These are phyloP conservation scores for Rhizophagus clarus DNA, from an alignment of 192 early-diverging fungal genomes.

Conservation along the genomic window DNA sequence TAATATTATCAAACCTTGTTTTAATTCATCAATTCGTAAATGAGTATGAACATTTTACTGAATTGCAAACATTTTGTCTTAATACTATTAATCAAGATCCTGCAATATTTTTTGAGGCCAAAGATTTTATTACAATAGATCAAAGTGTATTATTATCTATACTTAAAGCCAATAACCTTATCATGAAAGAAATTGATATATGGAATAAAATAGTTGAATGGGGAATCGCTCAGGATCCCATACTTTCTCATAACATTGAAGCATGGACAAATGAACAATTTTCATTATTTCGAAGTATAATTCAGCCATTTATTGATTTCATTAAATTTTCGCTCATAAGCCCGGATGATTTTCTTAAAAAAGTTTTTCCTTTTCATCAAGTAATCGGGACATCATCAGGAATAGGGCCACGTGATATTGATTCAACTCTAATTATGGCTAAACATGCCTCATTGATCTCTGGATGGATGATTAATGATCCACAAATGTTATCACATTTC, in stretches of 20 bases:
- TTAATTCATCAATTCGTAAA: background rate
- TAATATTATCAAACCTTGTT: background rate
- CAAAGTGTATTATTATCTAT: background rate
- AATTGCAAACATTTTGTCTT: background rate
- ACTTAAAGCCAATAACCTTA: background rate
- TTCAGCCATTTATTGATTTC: background rate
- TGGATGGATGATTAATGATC: background rate
- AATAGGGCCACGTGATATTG: background rate
- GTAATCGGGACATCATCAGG: background rate
- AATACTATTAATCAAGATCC: background rate
- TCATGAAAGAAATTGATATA: slow-evolving; percentile 13
- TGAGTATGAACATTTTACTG: background rate
- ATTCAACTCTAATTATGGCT: background rate
- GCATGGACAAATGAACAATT: background rate
- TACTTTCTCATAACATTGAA: background rate
- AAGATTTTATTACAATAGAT: slow-evolving; percentile 1
- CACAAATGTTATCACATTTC: background rate
- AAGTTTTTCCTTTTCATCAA: background rate
- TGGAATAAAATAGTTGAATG: slow-evolving; percentile 13
- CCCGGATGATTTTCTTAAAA: background rate
- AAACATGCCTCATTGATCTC: slow-evolving; percentile 4
- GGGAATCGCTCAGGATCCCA: background rate
- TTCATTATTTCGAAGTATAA: background rate
- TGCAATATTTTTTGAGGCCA: background rate
- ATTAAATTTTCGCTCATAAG: background rate